Conservation (phyloP, 805 yeast genomes). For the Saturnispora sekii region DNA sequence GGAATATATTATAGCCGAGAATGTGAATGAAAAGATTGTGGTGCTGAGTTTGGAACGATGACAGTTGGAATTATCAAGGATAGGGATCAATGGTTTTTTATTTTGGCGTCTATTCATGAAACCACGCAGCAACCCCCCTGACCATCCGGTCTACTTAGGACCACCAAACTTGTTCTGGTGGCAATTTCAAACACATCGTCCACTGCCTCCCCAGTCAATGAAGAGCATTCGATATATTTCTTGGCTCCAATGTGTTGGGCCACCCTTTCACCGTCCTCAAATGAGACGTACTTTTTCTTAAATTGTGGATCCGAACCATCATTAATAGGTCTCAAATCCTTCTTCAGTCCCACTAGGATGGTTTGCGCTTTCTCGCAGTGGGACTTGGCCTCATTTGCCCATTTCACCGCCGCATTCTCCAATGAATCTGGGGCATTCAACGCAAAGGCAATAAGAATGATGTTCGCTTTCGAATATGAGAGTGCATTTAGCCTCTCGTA, state of each 20-base stretch:
- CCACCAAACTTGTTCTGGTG: constrained; percentile 68
- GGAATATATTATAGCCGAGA: neutral
- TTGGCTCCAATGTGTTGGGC: constrained; percentile 79
- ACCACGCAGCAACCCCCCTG: constrained; percentile 32
- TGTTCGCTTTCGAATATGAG: constrained; percentile 80
- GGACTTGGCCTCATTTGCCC: constrained; percentile 76
- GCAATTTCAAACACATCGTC: constrained; percentile 91
- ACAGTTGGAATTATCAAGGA: neutral
- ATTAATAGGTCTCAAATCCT: constrained; percentile 51
- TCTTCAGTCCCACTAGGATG: constrained; percentile 74
- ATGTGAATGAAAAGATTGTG: neutral
- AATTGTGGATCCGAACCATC: constrained; percentile 26
- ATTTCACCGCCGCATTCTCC: constrained; percentile 71
- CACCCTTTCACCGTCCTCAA: constrained; percentile 52
- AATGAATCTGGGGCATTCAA: constrained; percentile 77
- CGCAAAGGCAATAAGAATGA: constrained; percentile 78
- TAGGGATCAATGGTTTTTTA: neutral
- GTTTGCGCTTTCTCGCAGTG: constrained; percentile 78
- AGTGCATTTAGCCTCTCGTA: constrained; percentile 84
- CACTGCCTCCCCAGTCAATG: constrained; percentile 89
- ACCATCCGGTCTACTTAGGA: constrained; percentile 35
- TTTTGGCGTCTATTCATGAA: neutral
- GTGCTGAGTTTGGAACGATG: too few relatives aligned
- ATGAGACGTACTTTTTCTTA: constrained; percentile 40
- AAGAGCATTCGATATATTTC: constrained; percentile 77